phyloP scores from a whole-genome alignment of 2,329 filamentous ascomycete genomes.

The Scolecobasidium constrictum region DNA sequence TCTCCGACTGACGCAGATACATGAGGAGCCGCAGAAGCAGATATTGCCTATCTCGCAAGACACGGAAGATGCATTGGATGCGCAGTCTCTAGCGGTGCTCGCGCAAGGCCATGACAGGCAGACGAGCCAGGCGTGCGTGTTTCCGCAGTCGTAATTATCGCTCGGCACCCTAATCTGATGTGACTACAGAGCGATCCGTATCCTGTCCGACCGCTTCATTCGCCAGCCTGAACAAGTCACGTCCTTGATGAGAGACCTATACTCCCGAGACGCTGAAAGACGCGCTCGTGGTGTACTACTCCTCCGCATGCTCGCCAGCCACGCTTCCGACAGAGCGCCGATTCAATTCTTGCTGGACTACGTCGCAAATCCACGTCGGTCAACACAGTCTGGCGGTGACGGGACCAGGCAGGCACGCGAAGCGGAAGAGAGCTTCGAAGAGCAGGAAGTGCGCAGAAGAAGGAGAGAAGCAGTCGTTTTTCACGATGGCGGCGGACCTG shows the following conservation, averaged over 20 bases:
- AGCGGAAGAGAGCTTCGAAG: constrained; percentile 47
- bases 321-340: background rate
- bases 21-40: constrained; percentile 49
- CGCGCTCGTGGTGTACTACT: constrained; percentile 18
- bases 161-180: background rate
- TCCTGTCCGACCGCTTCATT: constrained; percentile 26
- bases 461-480: constrained; percentile 84
- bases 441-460: constrained; percentile 62
- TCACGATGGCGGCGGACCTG: constrained; percentile 68
- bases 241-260: constrained; percentile 7
- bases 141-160: too few relatives aligned
- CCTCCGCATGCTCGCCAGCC: constrained; percentile 16
- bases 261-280: constrained; percentile 12
- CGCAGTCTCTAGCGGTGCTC: constrained; percentile 29
- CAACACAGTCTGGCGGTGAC: background rate
- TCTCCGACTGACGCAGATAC: constrained; percentile 55
- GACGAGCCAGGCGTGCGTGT: constrained; percentile 26
- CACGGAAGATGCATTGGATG: constrained; percentile 52
- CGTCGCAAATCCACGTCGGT: background rate
- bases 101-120: constrained; percentile 30
- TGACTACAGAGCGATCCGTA: constrained; percentile 18
- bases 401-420: constrained; percentile 14
- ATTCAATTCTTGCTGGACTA: background rate
- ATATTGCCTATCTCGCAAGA: constrained; percentile 33
- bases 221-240: constrained; percentile 15